Base-by-base conservation (phyloP, 176 grass and related monocot species). In the Eleusine indica region DNA sequence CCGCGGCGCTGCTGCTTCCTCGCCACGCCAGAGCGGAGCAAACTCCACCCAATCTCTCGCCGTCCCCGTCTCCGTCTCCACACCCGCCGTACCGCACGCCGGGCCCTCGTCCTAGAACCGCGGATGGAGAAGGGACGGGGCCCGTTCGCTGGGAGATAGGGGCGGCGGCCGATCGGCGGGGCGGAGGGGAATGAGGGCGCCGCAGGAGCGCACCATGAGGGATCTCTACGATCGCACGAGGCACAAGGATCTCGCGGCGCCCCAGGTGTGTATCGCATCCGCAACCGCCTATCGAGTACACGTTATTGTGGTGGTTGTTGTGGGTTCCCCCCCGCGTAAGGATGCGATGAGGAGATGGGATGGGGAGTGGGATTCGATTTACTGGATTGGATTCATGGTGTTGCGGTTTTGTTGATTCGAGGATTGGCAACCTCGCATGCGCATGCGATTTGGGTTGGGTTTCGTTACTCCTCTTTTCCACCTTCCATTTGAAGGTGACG, bases 161-260 rank as follows among this genome's bases (percentile, higher is more conserved):
- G 48, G 9, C 61, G 81, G 51, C 22, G 52, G 29, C 83, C 82
- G 86, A 92, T 92, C 84, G 80, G 84, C 14, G 80, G 41, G 58
- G 82, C 48, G 8, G 37, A 40, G 61, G 19, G 68, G 54, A 73
- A 90, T 90, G 90, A 92, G 83, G 40, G 84, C 70, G 44, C 88
- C 66, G 30, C 79, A 79, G 43, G 88, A 86, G 62, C 85, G 82
- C 61, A 84, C 28, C 29, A 40, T 95, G 67, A 86, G 74, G 85
- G 88, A 92, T 87, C 90, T 92, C 15, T 88, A 92, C 85, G 93
- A 86, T 86, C 93, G 73, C 44, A 38, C 77, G 42, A 69, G 70
- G 2, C 84, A 61, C 71, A 68, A 38, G 56, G 83, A 82, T 91
- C 73, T 79, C 6, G 69, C 58, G 3, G 32, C 57, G 6, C 3